phyloP scores from a whole-genome alignment of 129 eudicot species.

The Flaveria trinervia region DNA sequence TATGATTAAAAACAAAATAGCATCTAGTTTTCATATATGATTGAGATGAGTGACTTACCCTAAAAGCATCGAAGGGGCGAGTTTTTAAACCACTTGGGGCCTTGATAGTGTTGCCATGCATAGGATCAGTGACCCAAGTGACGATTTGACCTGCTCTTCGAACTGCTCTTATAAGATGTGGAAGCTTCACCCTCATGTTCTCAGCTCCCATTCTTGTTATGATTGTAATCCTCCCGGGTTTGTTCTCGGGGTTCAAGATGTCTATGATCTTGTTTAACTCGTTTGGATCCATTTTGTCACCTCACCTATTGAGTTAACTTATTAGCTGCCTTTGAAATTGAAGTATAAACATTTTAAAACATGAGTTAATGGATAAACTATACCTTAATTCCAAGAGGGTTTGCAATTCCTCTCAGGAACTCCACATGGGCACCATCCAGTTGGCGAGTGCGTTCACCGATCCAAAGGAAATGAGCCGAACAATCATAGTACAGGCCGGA shows the following conservation, averaged over 20 bases:
- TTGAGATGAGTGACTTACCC: constrained; percentile 31
- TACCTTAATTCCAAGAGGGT: constrained; percentile 94
- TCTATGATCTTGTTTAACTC: constrained; percentile 80
- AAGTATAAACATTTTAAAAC: too few relatives aligned
- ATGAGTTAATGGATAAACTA: too few relatives aligned
- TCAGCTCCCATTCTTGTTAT: constrained; percentile 93
- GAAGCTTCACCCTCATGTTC: constrained; percentile 94
- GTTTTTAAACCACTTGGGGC: constrained; percentile 88
- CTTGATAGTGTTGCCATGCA: constrained; percentile 95
- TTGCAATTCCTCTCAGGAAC: constrained; percentile 79
- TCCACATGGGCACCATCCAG: constrained; percentile 91
- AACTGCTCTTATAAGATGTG: constrained; percentile 84
- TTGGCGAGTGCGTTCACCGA: constrained; percentile 80
- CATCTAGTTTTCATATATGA: too few relatives aligned
- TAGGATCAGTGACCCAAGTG: constrained; percentile 93
- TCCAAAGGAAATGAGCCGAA: constrained; percentile 89
- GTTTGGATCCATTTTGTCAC: constrained; percentile 84
- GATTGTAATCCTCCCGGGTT: constrained; percentile 82
- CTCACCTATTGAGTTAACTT: constrained; percentile 47
- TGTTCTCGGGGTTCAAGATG: constrained; percentile 76
- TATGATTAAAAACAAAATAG: too few relatives aligned
- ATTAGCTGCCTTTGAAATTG: too few relatives aligned
- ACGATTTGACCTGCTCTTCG: constrained; percentile 78
- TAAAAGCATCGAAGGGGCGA: constrained; percentile 81
- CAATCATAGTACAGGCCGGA: constrained; percentile 80